Percentiles rank a stretch among this genome's conserved stretches.
These are phyloP conservation scores for Fraxinus angustifolia DNA, from an alignment of 305 asterid species.

Conservation along the genomic window DNA sequence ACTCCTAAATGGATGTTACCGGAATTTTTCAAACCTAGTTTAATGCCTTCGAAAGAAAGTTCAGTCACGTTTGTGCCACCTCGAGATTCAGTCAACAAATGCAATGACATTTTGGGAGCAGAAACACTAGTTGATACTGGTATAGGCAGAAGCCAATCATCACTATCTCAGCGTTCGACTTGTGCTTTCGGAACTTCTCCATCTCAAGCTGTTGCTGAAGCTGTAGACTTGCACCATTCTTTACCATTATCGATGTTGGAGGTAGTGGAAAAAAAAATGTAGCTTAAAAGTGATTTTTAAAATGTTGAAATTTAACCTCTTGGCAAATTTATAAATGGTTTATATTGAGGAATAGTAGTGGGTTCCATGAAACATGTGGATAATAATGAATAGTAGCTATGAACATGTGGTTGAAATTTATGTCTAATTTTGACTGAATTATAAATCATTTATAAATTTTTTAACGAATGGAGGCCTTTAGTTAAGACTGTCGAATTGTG, in stretches of 20 bases:
- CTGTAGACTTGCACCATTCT: slow-evolving; percentile 66
- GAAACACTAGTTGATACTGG: slow-evolving; percentile 49
- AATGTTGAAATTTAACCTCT: neutral
- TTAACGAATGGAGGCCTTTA: neutral
- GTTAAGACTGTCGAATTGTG: neutral
- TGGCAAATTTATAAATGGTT: neutral
- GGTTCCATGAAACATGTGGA: neutral
- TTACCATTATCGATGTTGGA: slow-evolving; percentile 85
- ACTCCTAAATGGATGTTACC: slow-evolving; percentile 13
- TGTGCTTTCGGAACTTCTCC: slow-evolving; percentile 51
- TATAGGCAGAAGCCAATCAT: slow-evolving; percentile 68
- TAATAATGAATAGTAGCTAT: neutral
- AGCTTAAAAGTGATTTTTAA: neutral
- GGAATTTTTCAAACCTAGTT: slow-evolving; percentile 25
- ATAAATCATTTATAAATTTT: neutral
- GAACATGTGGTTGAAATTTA: neutral
- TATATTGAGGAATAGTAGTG: neutral
- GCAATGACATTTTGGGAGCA: slow-evolving; percentile 34
- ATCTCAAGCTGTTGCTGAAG: slow-evolving; percentile 39
- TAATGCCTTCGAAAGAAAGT: slow-evolving; percentile 25
- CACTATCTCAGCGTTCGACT: slow-evolving; percentile 67
- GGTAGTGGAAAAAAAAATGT: slow-evolving; percentile 33
- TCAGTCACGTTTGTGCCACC: slow-evolving; percentile 19
- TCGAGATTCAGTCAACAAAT: slow-evolving; percentile 22
- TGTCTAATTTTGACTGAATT: neutral